Evolutionary conservation across 1,284 basidiomycete genomes (phyloP).

Genomic region (Coniferiporia sulphurascens): DNA sequence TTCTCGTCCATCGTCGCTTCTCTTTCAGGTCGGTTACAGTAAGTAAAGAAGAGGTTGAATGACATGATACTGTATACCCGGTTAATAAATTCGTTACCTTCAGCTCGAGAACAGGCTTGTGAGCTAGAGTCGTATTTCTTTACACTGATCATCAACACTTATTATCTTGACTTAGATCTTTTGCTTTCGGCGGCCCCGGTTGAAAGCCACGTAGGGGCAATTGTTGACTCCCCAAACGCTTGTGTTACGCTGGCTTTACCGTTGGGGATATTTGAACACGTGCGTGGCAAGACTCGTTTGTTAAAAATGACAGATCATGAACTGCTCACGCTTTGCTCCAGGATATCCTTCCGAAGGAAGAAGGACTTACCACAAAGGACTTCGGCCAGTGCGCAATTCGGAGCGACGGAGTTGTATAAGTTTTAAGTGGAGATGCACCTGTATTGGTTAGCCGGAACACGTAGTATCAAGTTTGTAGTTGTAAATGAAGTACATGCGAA

Average conservation of each 20-base stretch:
- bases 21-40: conserved; percentile 58
- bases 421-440: background rate
- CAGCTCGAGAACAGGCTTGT: conserved; percentile 72
- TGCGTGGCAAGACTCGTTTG: conserved; percentile 27
- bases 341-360: conserved; percentile 61
- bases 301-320: background rate
- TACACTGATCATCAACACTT: conserved; percentile 1
- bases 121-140: conserved; percentile 24
- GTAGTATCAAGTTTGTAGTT: background rate
- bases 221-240: conserved; percentile 75
- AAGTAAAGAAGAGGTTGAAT: conserved; percentile 25
- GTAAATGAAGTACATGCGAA: background rate
- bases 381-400: conserved; percentile 65
- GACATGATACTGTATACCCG: background rate
- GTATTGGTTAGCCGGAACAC: background rate
- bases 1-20: conserved; percentile 5
- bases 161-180: conserved; percentile 44
- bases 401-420: conserved; percentile 48
- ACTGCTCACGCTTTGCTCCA: conserved; percentile 22
- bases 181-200: conserved; percentile 72
- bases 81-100: background rate
- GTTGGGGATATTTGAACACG: conserved; percentile 68
- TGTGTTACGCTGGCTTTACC: conserved; percentile 72
- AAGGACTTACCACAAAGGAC: conserved; percentile 51
- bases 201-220: conserved; percentile 69